phyloP scores from a whole-genome alignment of 2,329 filamentous ascomycete species.

The Botrytis elliptica region DNA sequence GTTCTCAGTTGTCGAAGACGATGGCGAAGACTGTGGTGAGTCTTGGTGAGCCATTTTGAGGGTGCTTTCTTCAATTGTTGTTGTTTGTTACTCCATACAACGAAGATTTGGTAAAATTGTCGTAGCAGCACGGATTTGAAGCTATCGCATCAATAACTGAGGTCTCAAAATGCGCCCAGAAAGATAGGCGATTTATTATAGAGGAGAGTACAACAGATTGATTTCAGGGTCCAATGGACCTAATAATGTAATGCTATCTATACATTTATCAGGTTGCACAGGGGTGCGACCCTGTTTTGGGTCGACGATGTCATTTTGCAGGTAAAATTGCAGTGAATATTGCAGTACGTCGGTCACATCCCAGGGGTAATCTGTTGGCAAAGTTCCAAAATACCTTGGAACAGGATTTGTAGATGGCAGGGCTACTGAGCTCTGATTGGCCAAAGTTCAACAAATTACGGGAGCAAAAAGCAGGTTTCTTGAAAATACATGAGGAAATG shows the following conservation, averaged over 20 bases:
- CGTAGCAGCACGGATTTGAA: background rate
- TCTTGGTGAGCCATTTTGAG: slow-evolving; percentile 22
- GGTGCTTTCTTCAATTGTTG: background rate
- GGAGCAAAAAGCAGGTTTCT: slow-evolving; percentile 13
- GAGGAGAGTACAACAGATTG: background rate
- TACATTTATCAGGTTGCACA: background rate
- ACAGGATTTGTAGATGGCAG: background rate
- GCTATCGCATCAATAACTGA: background rate
- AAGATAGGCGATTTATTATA: background rate
- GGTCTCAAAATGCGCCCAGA: no score
- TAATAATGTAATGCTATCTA: background rate
- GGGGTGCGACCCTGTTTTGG: slow-evolving; percentile 21
- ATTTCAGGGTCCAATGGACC: background rate
- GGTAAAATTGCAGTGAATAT: slow-evolving; percentile 22
- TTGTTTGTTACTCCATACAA: background rate
- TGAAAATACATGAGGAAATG: background rate
- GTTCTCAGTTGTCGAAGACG: slow-evolving; percentile 28
- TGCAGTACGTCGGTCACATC: background rate
- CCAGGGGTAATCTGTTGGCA: background rate
- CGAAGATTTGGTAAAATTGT: background rate
- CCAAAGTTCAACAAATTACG: background rate
- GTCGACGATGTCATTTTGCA: slow-evolving; percentile 23
- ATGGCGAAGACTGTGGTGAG: slow-evolving; percentile 21
- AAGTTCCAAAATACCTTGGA: background rate
- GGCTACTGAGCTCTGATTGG: background rate